Base-by-base conservation (phyloP, 805 yeast genomes). In the Candida nemodendra region DNA sequence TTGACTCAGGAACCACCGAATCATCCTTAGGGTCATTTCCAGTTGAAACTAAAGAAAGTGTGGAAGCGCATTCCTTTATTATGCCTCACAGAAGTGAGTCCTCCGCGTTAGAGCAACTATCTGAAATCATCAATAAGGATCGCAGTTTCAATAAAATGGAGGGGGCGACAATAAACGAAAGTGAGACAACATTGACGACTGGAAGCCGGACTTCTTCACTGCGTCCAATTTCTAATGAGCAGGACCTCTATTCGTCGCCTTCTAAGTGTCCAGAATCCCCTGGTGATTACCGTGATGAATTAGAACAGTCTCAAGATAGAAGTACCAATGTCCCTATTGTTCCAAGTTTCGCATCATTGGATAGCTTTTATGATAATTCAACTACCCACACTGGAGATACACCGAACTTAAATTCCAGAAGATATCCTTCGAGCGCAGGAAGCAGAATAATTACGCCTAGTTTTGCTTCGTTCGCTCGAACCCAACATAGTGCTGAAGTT, bases 311-410 rank as follows among this genome's bases (percentile, higher is more conserved):
- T 8, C 51, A 44, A 8, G 17, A 21, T 2, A 17, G 24, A 9
- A 39, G 24, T 8, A 47, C 36, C 2, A 34, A 45, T 38, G 15
- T 83, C 27, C 87, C 87, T 0, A 66, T 81, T 12, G 81, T 78
- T 44, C 85, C 84, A 28, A 81, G 89, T 44, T 83, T 82, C 66
- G 91, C 91, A 1, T 83, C 90, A 0, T 63, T 84, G 53, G 89
- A 81, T 52, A 79, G 89, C 55, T 72, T 76, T 42, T 79, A 81
- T 53, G 68, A 55, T 31, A 57, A 53, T 28, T 44, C 51, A 2
- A 42, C 45, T 17, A 32, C 41, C 2, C 34, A 36, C 8, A 24
- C 37, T 3, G 25, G 31, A 3, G 45, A 39, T 4, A 38, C 34
- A 27, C 17, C 41, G 2, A 43, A 43, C 4, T n/a, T 39, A 8